A percentile compares a stretch with the other conserved stretches of the same genome.
Conservation (phyloP, 2,329 filamentous ascomycete species). For the Fusarium armeniacum region DNA sequence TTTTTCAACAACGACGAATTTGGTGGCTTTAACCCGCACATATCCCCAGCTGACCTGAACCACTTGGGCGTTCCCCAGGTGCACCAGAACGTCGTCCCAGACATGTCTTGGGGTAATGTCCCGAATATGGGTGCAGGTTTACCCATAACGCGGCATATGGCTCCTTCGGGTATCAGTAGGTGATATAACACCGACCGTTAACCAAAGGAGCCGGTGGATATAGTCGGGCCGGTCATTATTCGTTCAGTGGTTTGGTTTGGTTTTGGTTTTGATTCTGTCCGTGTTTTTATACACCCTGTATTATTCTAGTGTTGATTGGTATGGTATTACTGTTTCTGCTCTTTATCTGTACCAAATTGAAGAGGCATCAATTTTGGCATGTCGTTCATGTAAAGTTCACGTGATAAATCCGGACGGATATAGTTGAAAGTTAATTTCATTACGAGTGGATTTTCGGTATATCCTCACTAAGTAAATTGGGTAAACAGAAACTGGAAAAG, state of each 20-base stretch:
- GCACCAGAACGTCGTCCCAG: too few relatives aligned
- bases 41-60: too few relatives aligned
- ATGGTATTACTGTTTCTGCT: not conserved
- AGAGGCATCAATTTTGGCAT: accelerated
- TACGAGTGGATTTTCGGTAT: not conserved
- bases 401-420: not conserved
- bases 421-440: not conserved
- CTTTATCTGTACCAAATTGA: not conserved
- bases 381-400: not conserved
- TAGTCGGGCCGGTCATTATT: not conserved
- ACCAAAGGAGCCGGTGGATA: not conserved
- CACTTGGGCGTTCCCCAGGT: too few relatives aligned
- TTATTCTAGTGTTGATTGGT: not conserved
- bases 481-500: not conserved
- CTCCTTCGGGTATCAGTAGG: too few relatives aligned
- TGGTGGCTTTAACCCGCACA: too few relatives aligned
- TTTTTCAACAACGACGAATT: too few relatives aligned
- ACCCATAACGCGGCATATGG: too few relatives aligned
- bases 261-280: not conserved
- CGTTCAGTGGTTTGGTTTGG: not conserved
- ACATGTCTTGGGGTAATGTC: too few relatives aligned
- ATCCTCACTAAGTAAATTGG: accelerated
- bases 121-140: not conserved
- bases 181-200: not conserved
- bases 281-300: not conserved